Base-by-base conservation (phyloP, 2,329 filamentous ascomycete genomes). In the Leptographium galeiforme region DNA sequence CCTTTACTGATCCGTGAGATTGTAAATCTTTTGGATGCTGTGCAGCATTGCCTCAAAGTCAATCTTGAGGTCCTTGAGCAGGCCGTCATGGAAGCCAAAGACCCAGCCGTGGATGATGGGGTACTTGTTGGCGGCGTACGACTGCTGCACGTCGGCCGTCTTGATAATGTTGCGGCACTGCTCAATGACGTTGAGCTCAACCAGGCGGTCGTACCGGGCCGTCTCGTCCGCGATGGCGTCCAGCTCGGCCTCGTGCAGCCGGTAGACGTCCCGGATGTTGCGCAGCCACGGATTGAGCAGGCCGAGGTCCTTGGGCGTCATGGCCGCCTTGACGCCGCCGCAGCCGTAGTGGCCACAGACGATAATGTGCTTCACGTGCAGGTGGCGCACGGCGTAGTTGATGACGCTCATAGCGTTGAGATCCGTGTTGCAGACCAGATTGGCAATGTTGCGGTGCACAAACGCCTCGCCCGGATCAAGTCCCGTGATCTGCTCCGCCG, bases 401-500 rank as follows among this genome's bases (percentile, higher is more conserved):
- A 95, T 87, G 62, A 95, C 55, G 18, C 52, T 34, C 57, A 56
- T 56, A 48, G 50, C 54, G 30, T 57, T 58, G 53, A 56, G 50
- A 66, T 96, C 90, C 58, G 81, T 84, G 64, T 83, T 81, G 70
- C 82, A 81, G 54, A 95, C 77, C 59, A 94, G 77, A 74, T 95
- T 95, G 70, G 89, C 89, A 68, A 95, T 95, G 73, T 96, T 95
- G 69, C 90, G 87, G 75, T 95, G 89, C 60, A 94, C 85, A 68
- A 95, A 96, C 62, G 91, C 85, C 69, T 95, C 88, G 61, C 89
- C 89, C n/a, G 89, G 87, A 64, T 85, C 76, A 54, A 91, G 78
- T 59, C 86, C 84, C 48, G 89, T 82, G 66, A 96, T 82, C 64
- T 87, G 87, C 63, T 90, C 91, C 62, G 91, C 89, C n/a, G 90